Base-by-base conservation (phyloP, 2,329 filamentous ascomycete species). In the Neonectria magnoliae region DNA sequence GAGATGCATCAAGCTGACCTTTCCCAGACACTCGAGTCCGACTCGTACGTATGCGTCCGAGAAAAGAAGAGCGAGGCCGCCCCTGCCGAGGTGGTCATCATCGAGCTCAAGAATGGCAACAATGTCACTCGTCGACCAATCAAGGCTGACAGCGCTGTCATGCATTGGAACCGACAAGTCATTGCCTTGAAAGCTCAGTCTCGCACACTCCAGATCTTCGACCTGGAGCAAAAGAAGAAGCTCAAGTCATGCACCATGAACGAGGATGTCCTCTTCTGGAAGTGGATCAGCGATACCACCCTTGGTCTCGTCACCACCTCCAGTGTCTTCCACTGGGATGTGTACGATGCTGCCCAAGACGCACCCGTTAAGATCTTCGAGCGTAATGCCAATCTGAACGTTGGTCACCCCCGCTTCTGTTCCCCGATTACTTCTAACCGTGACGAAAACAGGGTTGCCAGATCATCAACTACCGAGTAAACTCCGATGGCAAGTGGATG, bases 381-480 rank as follows among this genome's bases (percentile, higher is more conserved):
- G 79, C 92, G 96, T 76, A 96, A 98, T 77, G 87, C 91, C 72
- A 98, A 97, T 78, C 88, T 99, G 61, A 88, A 87, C 74, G 93
- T 96, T 86, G 72, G 91, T 84, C 18, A 44, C 42, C 52, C 56
- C 33, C 36, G 10, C 25, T 14, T n/a, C 16, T 22, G 20, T 42
- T 14, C 60, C 22, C 16, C 3, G 27, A 51, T 14, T 29, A 48
- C 31, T 36, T 67, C 73, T 76, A 65, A 73, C 65, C 59, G 38
- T 36, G 16, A 51, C n/a, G 13, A 31, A 14, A 41, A 62, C 75
- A 97, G 93, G 92, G 91, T 71, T 97, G 93, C 82, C 96, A 99
- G 88, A 99, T 99, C 81, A 99, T 99, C 88, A 99, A 98, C 84
- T 99, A 99, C 83, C 93, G 95, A 73, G 93, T 97, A 73, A 98